These are phyloP conservation scores for Macrolepiota fuliginosa DNA, from an alignment of 768 basidiomycete genomes.

Conservation along the genomic window DNA sequence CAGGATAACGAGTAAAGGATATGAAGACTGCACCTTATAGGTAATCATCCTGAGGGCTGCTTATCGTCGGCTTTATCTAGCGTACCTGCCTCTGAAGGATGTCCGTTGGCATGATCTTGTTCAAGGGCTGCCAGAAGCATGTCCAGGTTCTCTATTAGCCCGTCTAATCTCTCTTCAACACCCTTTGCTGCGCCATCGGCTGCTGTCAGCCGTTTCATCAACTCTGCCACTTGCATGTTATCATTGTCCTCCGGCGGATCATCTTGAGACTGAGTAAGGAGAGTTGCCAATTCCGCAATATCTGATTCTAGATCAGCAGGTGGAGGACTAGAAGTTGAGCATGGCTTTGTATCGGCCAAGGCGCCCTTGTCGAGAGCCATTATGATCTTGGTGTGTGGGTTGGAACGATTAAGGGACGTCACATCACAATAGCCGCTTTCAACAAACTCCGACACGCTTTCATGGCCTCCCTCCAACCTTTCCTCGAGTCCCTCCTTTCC, in stretches of 20 bases:
- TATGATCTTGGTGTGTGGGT: neutral
- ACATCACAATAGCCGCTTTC: conserved; percentile 14
- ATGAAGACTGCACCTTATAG: neutral
- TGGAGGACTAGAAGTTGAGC: conserved; percentile 10
- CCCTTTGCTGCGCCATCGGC: conserved; percentile 60
- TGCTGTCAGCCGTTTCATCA: conserved; percentile 52
- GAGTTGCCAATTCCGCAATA: conserved; percentile 26
- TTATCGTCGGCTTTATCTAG: neutral
- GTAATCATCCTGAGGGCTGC: neutral
- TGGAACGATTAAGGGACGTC: neutral
- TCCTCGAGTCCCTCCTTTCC: conserved; percentile 47
- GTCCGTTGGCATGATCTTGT: conserved; percentile 2
- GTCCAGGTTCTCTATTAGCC: conserved; percentile 58
- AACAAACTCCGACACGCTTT: conserved; percentile 22
- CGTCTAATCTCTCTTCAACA: conserved; percentile 63
- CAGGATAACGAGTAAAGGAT: neutral
- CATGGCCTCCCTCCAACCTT: conserved; percentile 53
- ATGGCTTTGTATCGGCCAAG: conserved; percentile 15
- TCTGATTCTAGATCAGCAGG: conserved; percentile 31
- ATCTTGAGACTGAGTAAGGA: conserved; percentile 4
- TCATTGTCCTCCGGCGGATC: conserved; percentile 12
- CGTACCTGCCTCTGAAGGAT: neutral
- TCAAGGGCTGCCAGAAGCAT: conserved; percentile 46
- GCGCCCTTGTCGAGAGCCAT: conserved; percentile 6
- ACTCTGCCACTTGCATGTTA: conserved; percentile 45